Percentiles rank a stretch among this genome's conserved stretches.
These are phyloP conservation scores for Ustilago loliicola DNA, from an alignment of 1,284 basidiomycete genomes.

Conservation along the genomic window DNA sequence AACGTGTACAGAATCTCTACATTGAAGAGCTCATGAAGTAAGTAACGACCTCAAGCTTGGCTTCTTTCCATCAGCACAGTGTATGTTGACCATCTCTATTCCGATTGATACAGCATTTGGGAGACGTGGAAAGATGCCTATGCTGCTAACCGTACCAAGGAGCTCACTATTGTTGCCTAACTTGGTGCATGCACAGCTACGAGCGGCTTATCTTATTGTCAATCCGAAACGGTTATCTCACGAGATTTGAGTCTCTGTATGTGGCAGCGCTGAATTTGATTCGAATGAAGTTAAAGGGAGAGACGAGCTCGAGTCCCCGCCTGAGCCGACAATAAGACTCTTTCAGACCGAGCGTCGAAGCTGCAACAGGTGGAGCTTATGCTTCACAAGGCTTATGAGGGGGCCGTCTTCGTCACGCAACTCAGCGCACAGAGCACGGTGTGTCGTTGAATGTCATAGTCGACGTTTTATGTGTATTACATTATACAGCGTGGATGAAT, in stretches of 20 bases:
- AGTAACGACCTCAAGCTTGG: conserved; percentile 19
- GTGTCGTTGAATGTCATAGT: neutral
- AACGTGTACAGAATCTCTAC: conserved; percentile 84
- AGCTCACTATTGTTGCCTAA: conserved; percentile 65
- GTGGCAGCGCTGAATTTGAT: neutral
- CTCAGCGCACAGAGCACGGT: neutral
- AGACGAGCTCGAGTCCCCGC: neutral
- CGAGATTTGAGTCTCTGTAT: neutral
- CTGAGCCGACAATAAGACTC: too few relatives aligned
- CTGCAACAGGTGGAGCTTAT: too few relatives aligned
- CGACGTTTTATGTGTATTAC: conserved; percentile 9
- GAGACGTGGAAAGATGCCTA: conserved; percentile 69
- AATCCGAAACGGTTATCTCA: neutral
- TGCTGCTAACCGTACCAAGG: conserved; percentile 64
- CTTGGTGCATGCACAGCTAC: neutral
- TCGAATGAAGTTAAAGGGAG: neutral
- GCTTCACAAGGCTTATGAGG: too few relatives aligned
- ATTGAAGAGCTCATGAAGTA: conserved; percentile 79
- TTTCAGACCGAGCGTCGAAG: too few relatives aligned
- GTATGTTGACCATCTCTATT: neutral
- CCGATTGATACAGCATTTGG: conserved; percentile 56
- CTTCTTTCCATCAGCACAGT: neutral
- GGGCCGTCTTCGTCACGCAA: too few relatives aligned
- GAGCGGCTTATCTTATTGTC: neutral
- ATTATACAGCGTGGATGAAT: conserved; percentile 1